Evolutionary conservation across 2,329 filamentous ascomycete genomes (phyloP), one percentile per base, ranked within the genome.

Genomic region (Stenocarpella maydis): DNA sequence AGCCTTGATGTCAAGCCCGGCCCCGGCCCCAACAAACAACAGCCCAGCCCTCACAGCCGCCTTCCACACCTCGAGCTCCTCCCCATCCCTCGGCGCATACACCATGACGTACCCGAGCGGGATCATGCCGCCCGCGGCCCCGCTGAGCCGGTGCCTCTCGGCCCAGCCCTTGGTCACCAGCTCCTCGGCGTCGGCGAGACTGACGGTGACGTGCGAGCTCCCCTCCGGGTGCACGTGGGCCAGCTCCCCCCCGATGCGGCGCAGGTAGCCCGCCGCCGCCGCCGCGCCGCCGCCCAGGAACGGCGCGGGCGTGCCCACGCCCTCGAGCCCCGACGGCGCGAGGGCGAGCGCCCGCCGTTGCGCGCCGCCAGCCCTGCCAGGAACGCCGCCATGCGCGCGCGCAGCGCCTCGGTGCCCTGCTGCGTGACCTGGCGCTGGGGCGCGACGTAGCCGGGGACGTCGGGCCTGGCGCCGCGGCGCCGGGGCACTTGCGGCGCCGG

Each of bases 391-490:
- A 79, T 76, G 26, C 60, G 54, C 17, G 39, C 69, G 0, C 75
- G 49, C 26, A 67, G 71, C 6, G 53, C 68, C 4, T 28, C 50
- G 8, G 71, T 9, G 4, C 73, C 76, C 0, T 39, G 53, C 34
- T 79, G 74, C 3, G 71, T 76, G 5, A 73, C 77, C 74, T 82
- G 81, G 2, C 81, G 78, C 74, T 83, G 81, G 14, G 81, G 81
- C 14, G 77, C 77, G 3, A 80, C 76, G 69, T 78, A 79, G 1
- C 69, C 47, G 0, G 80, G 81, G 10, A 83, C 77, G 0, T 53
- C 67, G 4, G 81, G 81, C 2, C 79, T 74, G 8, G 67, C 34
- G 4, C 76, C 75, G 9, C 34, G 34, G 34, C 34, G 34, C 34
- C 34, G 34, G 34, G 10, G 17, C 17, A 77, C 75, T 17, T 31